Base-by-base conservation (phyloP, 768 basidiomycete species). In the Mycena vitilis region DNA sequence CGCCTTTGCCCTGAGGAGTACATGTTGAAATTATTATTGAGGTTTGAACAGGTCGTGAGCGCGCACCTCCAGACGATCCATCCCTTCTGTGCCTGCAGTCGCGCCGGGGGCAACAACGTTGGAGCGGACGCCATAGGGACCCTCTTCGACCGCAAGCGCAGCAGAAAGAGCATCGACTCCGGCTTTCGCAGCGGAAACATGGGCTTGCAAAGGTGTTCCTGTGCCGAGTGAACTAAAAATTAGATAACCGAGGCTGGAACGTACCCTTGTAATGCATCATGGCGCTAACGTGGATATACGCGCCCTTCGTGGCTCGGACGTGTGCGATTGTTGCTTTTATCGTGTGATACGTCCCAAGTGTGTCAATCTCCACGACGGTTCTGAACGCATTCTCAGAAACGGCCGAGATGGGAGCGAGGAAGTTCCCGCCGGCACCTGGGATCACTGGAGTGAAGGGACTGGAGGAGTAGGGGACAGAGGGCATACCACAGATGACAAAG, bases 111-210 rank as follows among this genome's bases (percentile, higher is more conserved):
- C 86, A 72, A 95, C 89, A 53, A 93, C 89, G 73, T 95, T 98
- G 20, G 94, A 94, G 53, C 96, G 90, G 22, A 99, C 89, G n/a
- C 97, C 97, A 73, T 89, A 87, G 5, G 96, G 97, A 1, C 96
- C 97, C 81, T 97, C 96, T 80, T 99, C 96, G 15, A 97, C 88
- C 2, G 96, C 95, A 36, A 98, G 80, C 4, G 94, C 95, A 2
- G 86, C 85, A 62, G 93, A 94, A 7, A 96, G 83, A 0, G 96
- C 95, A 75, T 99, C 96, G 44, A 99, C 89, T 20, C 87, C 97
- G 0, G 97, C 96, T 79, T 99, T 99, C 25, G 96, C 96, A 11
- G 96, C 94, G 15, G 94, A 95, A 15, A 97, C 95, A 74, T 98
- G 97, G 10, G 89, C 95, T 80, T 98, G 96, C 78, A 90, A 94